A percentile compares a stretch with the other conserved stretches of the same genome.
Evolutionary conservation across 192 early-diverging fungal species (phyloP).

Genomic region (Mortierella antarctica): DNA sequence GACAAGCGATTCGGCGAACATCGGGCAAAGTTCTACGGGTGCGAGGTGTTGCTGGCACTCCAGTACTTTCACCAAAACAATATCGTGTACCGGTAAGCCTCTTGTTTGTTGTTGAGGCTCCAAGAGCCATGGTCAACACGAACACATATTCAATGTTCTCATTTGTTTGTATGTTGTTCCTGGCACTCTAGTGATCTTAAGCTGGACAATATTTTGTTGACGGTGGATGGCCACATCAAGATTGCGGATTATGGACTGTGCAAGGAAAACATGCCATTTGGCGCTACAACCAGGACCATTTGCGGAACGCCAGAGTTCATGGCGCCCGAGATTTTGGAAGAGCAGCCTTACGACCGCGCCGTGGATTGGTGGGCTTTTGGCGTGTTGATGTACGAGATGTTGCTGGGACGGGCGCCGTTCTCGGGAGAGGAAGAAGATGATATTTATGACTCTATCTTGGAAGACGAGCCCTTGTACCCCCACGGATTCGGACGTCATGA

Average conservation of each 20-base stretch:
- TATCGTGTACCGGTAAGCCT: constrained; percentile 80
- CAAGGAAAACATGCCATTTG: constrained; percentile 94
- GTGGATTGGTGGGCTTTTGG: constrained; percentile 99
- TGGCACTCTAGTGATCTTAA: constrained; percentile 83
- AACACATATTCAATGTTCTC: neutral
- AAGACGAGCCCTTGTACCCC: constrained; percentile 95
- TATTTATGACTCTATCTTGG: constrained; percentile 97
- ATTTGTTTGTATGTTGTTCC: neutral
- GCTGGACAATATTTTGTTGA: constrained; percentile 95
- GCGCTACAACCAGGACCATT: constrained; percentile 90
- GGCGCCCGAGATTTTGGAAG: constrained; percentile 97
- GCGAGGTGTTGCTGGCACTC: constrained; percentile 92
- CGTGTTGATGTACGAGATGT: constrained; percentile 90
- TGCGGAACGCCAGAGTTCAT: constrained; percentile 99
- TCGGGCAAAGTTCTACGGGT: constrained; percentile 95
- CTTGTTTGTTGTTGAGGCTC: neutral
- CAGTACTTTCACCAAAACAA: constrained; percentile 95
- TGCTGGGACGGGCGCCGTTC: constrained; percentile 93
- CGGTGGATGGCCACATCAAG: constrained; percentile 96
- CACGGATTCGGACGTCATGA: constrained; percentile 56
- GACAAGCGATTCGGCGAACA: constrained; percentile 90
- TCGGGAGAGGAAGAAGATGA: constrained; percentile 96
- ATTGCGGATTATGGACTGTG: constrained; percentile 98
- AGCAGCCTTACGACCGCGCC: constrained; percentile 93
- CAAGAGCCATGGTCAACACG: constrained; percentile 12